Percentiles rank a stretch among this genome's conserved stretches.
Evolutionary conservation across 2,329 filamentous ascomycete genomes (phyloP).

Genomic region (Diaporthe velutina): DNA sequence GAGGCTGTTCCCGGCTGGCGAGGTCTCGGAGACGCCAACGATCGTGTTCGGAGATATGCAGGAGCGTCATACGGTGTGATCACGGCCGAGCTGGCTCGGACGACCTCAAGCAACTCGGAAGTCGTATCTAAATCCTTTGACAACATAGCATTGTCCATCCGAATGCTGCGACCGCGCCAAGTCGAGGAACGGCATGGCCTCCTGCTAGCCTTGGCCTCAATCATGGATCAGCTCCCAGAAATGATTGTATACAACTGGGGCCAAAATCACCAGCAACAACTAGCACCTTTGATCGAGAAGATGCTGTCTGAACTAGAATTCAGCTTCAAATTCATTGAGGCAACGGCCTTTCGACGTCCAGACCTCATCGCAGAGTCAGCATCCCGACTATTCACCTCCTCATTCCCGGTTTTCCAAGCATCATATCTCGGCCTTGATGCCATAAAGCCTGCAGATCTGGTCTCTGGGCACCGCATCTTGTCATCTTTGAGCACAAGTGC

Average conservation of each 20-base stretch:
- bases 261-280: not conserved
- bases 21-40: constrained; percentile 85
- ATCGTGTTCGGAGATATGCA: constrained; percentile 78
- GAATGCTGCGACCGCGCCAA: constrained; percentile 65
- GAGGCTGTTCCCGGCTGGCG: constrained; percentile 85
- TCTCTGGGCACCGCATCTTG: constrained; percentile 44
- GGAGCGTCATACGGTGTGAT: constrained; percentile 77
- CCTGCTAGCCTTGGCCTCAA: constrained; percentile 70
- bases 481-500: not conserved
- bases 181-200: constrained; percentile 79
- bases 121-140: constrained; percentile 51
- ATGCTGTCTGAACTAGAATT: constrained; percentile 47
- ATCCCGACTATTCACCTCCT: constrained; percentile 68
- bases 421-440: constrained; percentile 42
- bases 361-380: constrained; percentile 75
- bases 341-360: constrained; percentile 66
- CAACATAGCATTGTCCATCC: constrained; percentile 59
- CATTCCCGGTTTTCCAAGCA: constrained; percentile 61
- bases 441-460: constrained; percentile 39
- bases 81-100: constrained; percentile 54
- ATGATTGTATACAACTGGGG: constrained; percentile 42
- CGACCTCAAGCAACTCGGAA: constrained; percentile 31
- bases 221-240: constrained; percentile 63
- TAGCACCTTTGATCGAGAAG: not conserved
- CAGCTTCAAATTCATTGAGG: constrained; percentile 57